These are phyloP conservation scores for Solanum piurae DNA, from an alignment of 257 asterid species.

Conservation along the genomic window DNA sequence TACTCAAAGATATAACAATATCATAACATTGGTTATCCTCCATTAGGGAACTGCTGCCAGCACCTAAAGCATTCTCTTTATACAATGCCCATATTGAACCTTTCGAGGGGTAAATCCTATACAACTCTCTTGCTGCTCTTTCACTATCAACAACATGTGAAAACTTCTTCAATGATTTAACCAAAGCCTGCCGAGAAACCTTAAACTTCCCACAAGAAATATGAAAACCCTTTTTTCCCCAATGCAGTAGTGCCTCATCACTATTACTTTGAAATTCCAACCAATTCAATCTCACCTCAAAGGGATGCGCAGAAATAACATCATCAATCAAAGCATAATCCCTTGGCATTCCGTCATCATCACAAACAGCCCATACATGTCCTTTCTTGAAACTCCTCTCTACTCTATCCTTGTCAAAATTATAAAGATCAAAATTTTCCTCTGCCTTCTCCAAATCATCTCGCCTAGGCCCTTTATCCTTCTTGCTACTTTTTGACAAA, in stretches of 20 bases:
- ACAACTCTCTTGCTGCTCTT: conserved; percentile 61
- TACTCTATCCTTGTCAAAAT: conserved; percentile 62
- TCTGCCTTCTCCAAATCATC: conserved; percentile 35
- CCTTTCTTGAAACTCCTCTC: conserved; percentile 73
- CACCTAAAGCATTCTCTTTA: conserved; percentile 2
- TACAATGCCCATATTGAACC: conserved; percentile 88
- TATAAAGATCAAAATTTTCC: conserved; percentile 56
- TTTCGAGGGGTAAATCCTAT: conserved; percentile 63
- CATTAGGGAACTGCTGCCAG: conserved; percentile 12
- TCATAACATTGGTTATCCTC: conserved; percentile 25
- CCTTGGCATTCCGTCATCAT: conserved; percentile 75
- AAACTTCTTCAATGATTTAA: conserved; percentile 47
- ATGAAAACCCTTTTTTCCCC: conserved; percentile 33
- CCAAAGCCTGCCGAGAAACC: conserved; percentile 35
- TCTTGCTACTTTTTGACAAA: neutral
- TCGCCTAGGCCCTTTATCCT: conserved; percentile 9
- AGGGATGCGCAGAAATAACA: conserved; percentile 52
- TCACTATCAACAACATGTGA: conserved; percentile 65
- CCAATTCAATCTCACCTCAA: conserved; percentile 58
- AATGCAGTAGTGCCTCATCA: conserved; percentile 21
- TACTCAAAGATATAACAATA: conserved; percentile 45
- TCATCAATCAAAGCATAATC: conserved; percentile 69
- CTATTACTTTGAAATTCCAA: conserved; percentile 35
- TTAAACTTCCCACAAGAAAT: conserved; percentile 69
- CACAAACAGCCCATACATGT: conserved; percentile 89